phyloP scores from a whole-genome alignment of 495 filamentous ascomycete species.

The Tricharina praecox region DNA sequence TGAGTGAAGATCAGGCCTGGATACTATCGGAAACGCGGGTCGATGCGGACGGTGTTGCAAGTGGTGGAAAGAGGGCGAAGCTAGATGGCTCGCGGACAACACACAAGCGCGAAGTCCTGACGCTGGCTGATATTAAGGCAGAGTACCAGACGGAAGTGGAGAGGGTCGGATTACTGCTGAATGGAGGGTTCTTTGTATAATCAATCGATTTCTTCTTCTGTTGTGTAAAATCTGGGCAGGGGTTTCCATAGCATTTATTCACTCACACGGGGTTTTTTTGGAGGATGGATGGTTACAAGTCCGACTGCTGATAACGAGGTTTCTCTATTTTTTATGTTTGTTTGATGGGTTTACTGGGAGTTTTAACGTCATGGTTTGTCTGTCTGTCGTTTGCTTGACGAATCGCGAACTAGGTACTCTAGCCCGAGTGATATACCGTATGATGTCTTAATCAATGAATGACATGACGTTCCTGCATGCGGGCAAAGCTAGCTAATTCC shows the following conservation, averaged over 20 bases:
- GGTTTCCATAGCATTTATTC: too few species aligned
- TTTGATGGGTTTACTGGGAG: neutral
- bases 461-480: too few species aligned
- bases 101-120: constrained; percentile 43
- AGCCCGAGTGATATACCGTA: too few species aligned
- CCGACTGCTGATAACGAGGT: neutral
- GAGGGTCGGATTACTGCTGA: constrained; percentile 34
- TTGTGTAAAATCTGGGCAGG: too few species aligned
- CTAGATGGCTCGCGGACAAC: constrained; percentile 10
- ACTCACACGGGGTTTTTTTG: too few species aligned
- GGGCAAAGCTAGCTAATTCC: too few species aligned
- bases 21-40: constrained; percentile 34
- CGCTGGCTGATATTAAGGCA: constrained; percentile 62
- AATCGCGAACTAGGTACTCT: too few species aligned
- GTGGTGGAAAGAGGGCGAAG: constrained; percentile 29
- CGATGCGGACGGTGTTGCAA: constrained; percentile 17
- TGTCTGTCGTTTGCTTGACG: too few species aligned
- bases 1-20: constrained; percentile 65
- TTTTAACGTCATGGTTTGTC: neutral
- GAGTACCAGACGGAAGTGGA: constrained; percentile 81
- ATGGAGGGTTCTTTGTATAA: constrained; percentile 27
- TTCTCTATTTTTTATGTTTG: neutral
- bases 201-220: neutral
- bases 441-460: too few species aligned
- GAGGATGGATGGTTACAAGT: neutral